Conservation (phyloP, 2,329 filamentous ascomycete species). For the Botrytis elliptica region DNA sequence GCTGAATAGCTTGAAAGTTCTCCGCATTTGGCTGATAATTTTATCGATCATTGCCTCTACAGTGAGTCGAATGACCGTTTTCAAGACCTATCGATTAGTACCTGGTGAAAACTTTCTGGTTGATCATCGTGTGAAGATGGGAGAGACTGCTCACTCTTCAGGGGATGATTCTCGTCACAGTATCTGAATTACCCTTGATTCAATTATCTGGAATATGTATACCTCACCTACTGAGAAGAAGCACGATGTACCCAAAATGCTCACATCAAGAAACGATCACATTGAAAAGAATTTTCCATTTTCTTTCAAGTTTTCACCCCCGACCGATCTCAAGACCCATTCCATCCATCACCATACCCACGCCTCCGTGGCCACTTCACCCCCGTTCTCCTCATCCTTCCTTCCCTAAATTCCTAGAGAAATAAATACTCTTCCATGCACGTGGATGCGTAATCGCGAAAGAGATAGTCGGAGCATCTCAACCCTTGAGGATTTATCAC, state of each 20-base stretch:
- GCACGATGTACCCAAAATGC: no score
- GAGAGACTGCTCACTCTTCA: not conserved
- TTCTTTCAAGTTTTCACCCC: not conserved
- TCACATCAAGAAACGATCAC: not conserved
- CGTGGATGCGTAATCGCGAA: not conserved
- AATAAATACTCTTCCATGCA: not conserved
- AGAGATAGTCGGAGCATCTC: not conserved
- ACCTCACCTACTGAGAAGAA: not conserved
- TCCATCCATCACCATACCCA: not conserved
- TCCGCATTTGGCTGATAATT: not conserved
- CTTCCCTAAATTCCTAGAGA: not conserved
- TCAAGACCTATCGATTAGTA: not conserved
- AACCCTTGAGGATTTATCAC: not conserved
- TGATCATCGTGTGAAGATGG: not conserved
- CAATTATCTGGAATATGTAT: no score
- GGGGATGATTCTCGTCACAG: not conserved
- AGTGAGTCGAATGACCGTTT: not conserved
- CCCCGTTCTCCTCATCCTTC: not conserved
- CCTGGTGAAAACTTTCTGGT: no score
- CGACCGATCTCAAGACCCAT: not conserved
- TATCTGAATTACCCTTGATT: fast-evolving
- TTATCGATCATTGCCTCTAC: not conserved
- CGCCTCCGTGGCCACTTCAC: not conserved
- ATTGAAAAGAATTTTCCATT: not conserved
- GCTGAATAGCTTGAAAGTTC: not conserved